Evolutionary conservation across 768 basidiomycete species (phyloP), one percentile per base, ranked within the genome.

Genomic region (Collybia sp.): DNA sequence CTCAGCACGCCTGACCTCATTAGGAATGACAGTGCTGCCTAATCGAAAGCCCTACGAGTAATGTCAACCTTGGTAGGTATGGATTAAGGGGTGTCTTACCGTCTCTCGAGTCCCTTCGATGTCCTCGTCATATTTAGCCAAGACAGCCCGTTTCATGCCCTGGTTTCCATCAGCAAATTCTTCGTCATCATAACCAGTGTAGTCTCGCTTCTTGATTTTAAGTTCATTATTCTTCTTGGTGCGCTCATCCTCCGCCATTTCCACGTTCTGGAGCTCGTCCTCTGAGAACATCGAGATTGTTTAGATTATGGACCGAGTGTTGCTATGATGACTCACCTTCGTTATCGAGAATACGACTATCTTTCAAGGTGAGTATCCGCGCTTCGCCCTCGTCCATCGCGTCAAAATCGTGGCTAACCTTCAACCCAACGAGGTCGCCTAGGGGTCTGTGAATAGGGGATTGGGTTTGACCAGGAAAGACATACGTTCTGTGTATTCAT

Each of bases 241-340:
- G 16, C 79, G 80, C 54, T 94, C 93, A 42, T 79, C 82, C 60
- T 96, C 94, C 0, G 91, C 93, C 77, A 98, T 80, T 57, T 96
- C 92, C 45, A 96, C 74, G 54, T 99, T 97, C 69, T 96, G 89
- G 12, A 99, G 77, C 65, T 95, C 96, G 65, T 99, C 96, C 85
- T 99, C 96, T 95, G 59, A 9, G 30, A 9, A 39, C 40, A 19
- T 17, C 1, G 15, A 11, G 9, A 59, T 25, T 43, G 19, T 31
- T 8, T 6, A 38, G 13, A 5, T 11, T 12, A 16, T 30, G 48
- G 20, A 50, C 39, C 19, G 35, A 45, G 15, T 3, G 45, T 35
- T 25, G 16, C 17, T 16, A 30, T 1, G 15, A 16, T 4, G 34
- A 52, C 68, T 46, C 54, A 89, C 93, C 94, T 77, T 97, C 93